Conservation (phyloP, 495 filamentous ascomycete species). For the Amniculicola lignicola region DNA sequence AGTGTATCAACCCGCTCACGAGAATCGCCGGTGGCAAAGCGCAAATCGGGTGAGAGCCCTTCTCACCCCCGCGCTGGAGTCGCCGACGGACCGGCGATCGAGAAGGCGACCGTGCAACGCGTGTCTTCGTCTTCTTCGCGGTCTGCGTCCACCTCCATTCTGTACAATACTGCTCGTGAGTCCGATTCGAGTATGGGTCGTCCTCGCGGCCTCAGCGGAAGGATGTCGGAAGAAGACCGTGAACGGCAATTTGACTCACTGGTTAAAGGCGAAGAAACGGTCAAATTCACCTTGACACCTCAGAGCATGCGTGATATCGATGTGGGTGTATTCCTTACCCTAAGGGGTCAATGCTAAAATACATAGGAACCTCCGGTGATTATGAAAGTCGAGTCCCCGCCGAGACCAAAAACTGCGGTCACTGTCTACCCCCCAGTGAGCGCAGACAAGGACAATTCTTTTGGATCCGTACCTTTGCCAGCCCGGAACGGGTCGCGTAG, state of each 20-base stretch:
- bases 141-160: conserved; percentile 26
- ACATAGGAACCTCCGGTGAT: conserved; percentile 11
- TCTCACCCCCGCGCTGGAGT: conserved; percentile 13
- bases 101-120: conserved; percentile 22
- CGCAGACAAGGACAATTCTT: conserved; percentile 18
- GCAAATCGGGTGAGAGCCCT: conserved; percentile 9
- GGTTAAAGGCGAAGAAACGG: conserved; percentile 84
- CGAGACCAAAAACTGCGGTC: conserved; percentile 17
- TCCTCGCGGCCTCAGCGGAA: conserved; percentile 21
- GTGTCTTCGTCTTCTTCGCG: conserved; percentile 29
- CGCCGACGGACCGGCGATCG: conserved; percentile 6
- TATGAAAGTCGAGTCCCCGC: conserved; percentile 16
- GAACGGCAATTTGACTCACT: conserved; percentile 73
- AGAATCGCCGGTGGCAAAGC: conserved; percentile 13
- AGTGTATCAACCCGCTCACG: conserved; percentile 8
- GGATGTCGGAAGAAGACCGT: conserved; percentile 48
- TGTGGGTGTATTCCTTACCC: conserved; percentile 49
- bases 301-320: conserved; percentile 83
- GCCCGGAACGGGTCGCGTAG: not conserved
- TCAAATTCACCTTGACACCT: conserved; percentile 91
- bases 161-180: conserved; percentile 19
- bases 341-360: conserved; percentile 1
- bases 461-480: conserved; percentile 25
- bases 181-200: conserved; percentile 26
- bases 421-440: conserved; percentile 30